These are phyloP conservation scores for Candida boidinii DNA, from an alignment of 805 yeast genomes.

Conservation along the genomic window DNA sequence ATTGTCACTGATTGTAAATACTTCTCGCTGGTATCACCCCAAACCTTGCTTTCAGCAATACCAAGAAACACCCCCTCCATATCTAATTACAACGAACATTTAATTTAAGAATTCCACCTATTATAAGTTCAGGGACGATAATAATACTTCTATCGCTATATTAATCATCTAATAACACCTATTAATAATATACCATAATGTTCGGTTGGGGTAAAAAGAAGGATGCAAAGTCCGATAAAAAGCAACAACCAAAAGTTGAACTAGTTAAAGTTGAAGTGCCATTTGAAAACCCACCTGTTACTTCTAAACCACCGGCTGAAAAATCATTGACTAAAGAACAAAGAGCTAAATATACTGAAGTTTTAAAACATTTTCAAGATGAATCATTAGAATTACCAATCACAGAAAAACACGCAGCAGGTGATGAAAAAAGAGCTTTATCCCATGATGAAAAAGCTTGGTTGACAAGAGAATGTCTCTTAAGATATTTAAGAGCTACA, in stretches of 20 bases:
- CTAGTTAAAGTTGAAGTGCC: conserved; percentile 33
- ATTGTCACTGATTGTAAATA: no score
- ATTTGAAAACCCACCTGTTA: conserved; percentile 44
- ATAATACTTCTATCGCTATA: no score
- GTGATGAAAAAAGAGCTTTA: conserved; percentile 27
- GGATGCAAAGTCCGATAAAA: conserved; percentile 3
- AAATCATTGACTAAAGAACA: conserved; percentile 43
- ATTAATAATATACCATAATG: no score
- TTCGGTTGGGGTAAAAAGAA: conserved; percentile 21
- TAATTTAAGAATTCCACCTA: no score
- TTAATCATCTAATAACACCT: background rate
- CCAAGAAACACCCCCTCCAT: no score
- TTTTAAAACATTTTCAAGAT: conserved; percentile 53
- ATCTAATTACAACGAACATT: no score
- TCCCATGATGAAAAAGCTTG: conserved; percentile 68
- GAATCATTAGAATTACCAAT: conserved; percentile 41
- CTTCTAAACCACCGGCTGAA: conserved; percentile 42
- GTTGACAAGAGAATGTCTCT: conserved; percentile 86
- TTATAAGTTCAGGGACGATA: no score
- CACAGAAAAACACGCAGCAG: conserved; percentile 31
- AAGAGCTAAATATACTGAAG: conserved; percentile 48
- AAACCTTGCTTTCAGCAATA: no score
- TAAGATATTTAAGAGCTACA: conserved; percentile 88
- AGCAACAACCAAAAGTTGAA: conserved; percentile 4
- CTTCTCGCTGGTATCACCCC: no score